Evolutionary conservation across 176 grass and related monocot genomes (phyloP).

Genomic region (Triticum aestivum): DNA sequence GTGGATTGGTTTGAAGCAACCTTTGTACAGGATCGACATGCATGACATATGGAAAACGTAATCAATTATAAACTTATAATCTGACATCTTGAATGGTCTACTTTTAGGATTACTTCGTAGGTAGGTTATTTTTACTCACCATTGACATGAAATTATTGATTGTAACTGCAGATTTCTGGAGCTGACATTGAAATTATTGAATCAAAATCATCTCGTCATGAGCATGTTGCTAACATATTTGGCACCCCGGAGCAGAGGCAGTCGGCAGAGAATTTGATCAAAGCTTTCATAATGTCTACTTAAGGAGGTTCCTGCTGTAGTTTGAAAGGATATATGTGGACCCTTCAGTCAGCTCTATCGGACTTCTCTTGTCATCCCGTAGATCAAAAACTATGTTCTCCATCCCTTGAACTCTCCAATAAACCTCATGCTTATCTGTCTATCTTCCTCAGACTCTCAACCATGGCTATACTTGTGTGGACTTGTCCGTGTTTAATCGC

Average conservation of each 20-base stretch:
- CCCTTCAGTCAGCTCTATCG: slow-evolving; percentile 14
- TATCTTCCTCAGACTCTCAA: slow-evolving; percentile 38
- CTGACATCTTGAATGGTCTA: slow-evolving; percentile 1
- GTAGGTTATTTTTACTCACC: neutral
- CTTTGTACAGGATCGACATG: neutral
- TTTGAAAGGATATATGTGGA: slow-evolving; percentile 23
- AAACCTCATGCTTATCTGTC: slow-evolving; percentile 39
- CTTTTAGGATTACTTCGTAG: neutral
- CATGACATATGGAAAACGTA: neutral
- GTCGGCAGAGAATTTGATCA: slow-evolving; percentile 90
- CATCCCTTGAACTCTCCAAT: slow-evolving; percentile 23
- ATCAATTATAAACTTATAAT: neutral
- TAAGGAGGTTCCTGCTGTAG: slow-evolving; percentile 42
- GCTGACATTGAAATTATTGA: slow-evolving; percentile 83
- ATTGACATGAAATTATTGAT: slow-evolving; percentile 8
- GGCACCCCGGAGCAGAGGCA: slow-evolving; percentile 77
- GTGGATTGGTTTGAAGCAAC: neutral
- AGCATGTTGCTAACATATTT: slow-evolving; percentile 81
- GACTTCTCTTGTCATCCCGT: slow-evolving; percentile 22
- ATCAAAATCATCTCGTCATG: slow-evolving; percentile 77
- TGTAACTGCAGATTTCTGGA: slow-evolving; percentile 89
- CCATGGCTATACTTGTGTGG: slow-evolving; percentile 27
- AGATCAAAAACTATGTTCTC: slow-evolving; percentile 5
- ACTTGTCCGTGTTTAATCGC: slow-evolving; percentile 21
- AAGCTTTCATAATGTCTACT: slow-evolving; percentile 90